Evolutionary conservation across 108 stramenopile genomes (phyloP).

Genomic region (Skeletonema tropicum): DNA sequence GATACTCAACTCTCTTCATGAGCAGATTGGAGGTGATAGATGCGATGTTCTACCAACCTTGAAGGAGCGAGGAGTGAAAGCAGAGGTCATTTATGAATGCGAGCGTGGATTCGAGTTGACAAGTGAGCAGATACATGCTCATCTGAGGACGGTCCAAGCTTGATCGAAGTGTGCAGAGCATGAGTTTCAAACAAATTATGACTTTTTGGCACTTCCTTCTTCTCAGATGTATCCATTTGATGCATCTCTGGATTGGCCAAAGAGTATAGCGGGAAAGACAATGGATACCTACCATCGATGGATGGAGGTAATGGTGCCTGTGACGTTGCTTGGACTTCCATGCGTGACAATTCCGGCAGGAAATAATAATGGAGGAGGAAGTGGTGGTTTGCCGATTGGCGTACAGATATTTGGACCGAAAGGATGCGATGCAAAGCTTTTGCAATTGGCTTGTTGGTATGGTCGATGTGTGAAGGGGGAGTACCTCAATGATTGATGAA

Average conservation of each 20-base stretch:
- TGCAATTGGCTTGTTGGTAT: slow-evolving; percentile 34
- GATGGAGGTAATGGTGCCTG: slow-evolving; percentile 63
- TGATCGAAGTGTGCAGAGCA: slow-evolving; percentile 12
- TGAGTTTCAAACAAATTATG: slow-evolving; percentile 15
- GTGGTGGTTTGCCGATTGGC: slow-evolving; percentile 48
- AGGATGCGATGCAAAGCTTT: slow-evolving; percentile 23
- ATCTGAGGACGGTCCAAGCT: slow-evolving; percentile 5
- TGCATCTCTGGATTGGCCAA: slow-evolving; percentile 48
- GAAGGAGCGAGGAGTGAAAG: slow-evolving; percentile 28
- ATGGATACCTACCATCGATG: slow-evolving; percentile 69
- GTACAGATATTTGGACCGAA: slow-evolving; percentile 46
- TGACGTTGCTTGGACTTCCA: slow-evolving; percentile 54
- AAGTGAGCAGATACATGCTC: slow-evolving; percentile 22
- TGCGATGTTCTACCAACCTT: slow-evolving; percentile 11
- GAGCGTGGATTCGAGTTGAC: slow-evolving; percentile 28
- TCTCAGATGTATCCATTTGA: slow-evolving; percentile 62
- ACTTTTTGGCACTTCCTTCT: slow-evolving; percentile 52
- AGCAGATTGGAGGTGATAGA: slow-evolving; percentile 17
- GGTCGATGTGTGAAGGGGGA: neutral
- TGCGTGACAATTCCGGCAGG: slow-evolving; percentile 59
- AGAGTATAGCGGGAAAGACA: slow-evolving; percentile 20
- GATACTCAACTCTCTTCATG: slow-evolving; percentile 21
- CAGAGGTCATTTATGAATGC: slow-evolving; percentile 54
- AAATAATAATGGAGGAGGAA: no score
- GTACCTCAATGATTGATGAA: no score